These are phyloP conservation scores for Penicillium robsamsonii DNA, from an alignment of 495 filamentous ascomycete genomes.

Conservation along the genomic window DNA sequence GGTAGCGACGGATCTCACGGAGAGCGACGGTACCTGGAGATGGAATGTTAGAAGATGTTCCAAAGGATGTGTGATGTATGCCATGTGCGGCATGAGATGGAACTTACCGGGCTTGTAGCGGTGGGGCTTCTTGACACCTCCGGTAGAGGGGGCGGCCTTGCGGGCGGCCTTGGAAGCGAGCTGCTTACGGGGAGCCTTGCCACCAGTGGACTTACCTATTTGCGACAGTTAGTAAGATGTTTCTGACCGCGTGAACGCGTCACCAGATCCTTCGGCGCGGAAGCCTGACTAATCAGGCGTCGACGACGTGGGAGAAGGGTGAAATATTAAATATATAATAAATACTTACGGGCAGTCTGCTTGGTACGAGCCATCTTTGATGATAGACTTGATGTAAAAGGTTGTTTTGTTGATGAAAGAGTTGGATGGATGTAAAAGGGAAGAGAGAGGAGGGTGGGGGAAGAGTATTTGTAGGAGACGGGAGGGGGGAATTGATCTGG, in stretches of 20 bases:
- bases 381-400: conserved; percentile 46
- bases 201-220: conserved; percentile 92
- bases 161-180: conserved; percentile 84
- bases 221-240: conserved; percentile 39
- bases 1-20: conserved; percentile 99
- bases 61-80: neutral
- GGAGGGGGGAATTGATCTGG: conserved; percentile 44
- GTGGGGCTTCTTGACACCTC: conserved; percentile 99
- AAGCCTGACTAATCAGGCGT: neutral
- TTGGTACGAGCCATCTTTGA: conserved; percentile 96
- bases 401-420: conserved; percentile 25
- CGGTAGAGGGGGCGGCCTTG: conserved; percentile 72
- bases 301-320: conserved; percentile 19
- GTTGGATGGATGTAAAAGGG: conserved; percentile 45
- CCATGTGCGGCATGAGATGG: neutral
- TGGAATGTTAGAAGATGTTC: conserved; percentile 29
- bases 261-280: neutral
- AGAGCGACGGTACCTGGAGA: conserved; percentile 94
- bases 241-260: conserved; percentile 23
- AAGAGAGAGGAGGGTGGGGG: conserved; percentile 50
- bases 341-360: conserved; percentile 92
- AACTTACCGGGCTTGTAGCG: conserved; percentile 96
- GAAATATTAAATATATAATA: conserved; percentile 4
- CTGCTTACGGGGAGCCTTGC: conserved; percentile 99
- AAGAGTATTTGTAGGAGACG: conserved; percentile 50